Percentiles rank a stretch among this genome's conserved stretches.
Evolutionary conservation across 352 stramenopile species (phyloP).

Genomic region (Saprolegnia diclina): DNA sequence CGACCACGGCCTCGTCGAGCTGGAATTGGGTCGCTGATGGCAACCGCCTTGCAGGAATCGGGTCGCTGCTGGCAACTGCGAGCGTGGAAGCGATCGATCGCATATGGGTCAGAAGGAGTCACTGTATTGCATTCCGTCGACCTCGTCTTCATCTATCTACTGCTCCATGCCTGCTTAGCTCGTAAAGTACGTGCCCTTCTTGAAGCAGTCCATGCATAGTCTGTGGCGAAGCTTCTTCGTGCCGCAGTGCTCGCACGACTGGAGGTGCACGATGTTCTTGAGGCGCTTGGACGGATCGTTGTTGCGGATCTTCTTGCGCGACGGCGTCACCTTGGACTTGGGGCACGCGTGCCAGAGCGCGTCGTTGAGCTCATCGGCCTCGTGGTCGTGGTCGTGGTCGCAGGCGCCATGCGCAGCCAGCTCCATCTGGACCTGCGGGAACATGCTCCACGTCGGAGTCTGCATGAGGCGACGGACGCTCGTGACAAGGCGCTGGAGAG

Average conservation of each 20-base stretch:
- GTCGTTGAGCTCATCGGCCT: slow-evolving; percentile 40
- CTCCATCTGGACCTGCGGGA: slow-evolving; percentile 18
- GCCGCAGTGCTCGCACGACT: slow-evolving; percentile 72
- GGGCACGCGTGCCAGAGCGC: slow-evolving; percentile 75
- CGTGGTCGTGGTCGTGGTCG: background rate
- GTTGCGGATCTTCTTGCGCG: slow-evolving; percentile 83
- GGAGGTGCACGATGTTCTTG: slow-evolving; percentile 89
- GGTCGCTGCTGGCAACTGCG: too few species aligned
- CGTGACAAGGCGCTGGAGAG: slow-evolving; percentile 5
- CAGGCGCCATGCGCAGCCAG: slow-evolving; percentile 1
- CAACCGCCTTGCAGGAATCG: too few species aligned
- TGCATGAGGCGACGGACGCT: slow-evolving; percentile 19
- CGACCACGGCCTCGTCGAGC: too few species aligned
- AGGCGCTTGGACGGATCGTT: slow-evolving; percentile 81
- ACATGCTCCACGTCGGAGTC: slow-evolving; percentile 15
- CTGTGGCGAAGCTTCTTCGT: slow-evolving; percentile 86
- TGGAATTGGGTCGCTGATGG: too few species aligned
- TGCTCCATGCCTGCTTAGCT: background rate
- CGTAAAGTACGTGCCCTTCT: slow-evolving; percentile 88
- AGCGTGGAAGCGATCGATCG: too few species aligned
- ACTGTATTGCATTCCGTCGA: too few species aligned
- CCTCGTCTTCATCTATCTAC: background rate
- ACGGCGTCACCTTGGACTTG: slow-evolving; percentile 86
- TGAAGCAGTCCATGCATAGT: slow-evolving; percentile 88
- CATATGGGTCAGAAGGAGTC: too few species aligned